These are phyloP conservation scores for Nemania sp. DNA, from an alignment of 2,329 filamentous ascomycete species.

Conservation along the genomic window DNA sequence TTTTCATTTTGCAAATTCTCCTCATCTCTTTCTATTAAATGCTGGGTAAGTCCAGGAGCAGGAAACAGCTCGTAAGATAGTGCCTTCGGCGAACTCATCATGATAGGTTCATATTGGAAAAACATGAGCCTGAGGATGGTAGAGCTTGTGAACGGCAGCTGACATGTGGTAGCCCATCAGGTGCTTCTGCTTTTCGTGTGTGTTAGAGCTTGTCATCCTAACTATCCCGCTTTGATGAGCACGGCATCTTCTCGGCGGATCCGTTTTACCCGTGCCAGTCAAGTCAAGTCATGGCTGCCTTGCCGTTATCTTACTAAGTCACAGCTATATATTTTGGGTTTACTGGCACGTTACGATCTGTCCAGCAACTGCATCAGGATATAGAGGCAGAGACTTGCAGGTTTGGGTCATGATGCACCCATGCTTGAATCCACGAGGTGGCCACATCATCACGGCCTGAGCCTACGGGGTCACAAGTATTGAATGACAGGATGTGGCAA, in stretches of 20 bases:
- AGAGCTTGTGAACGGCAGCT: neutral
- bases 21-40: neutral
- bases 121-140: neutral
- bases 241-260: conserved; percentile 1
- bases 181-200: neutral
- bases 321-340: neutral
- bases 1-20: neutral
- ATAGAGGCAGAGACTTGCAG: neutral
- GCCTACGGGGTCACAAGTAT: neutral
- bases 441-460: conserved; percentile 16
- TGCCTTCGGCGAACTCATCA: neutral
- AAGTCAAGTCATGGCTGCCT: no score
- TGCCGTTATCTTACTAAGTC: conserved; percentile 3
- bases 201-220: neutral
- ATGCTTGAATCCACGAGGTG: conserved; percentile 14
- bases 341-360: neutral
- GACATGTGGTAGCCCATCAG: neutral
- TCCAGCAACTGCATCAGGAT: neutral
- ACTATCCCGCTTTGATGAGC: neutral
- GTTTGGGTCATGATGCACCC: conserved; percentile 8
- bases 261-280: neutral
- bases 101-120: neutral
- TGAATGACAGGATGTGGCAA: conserved; percentile 28
- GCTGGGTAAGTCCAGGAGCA: neutral
- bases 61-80: neutral